Evolutionary conservation across 2,329 filamentous ascomycete species (phyloP), one percentile per base, ranked within the genome.

Genomic region (Stagonosporopsis cucurbitacearum): DNA sequence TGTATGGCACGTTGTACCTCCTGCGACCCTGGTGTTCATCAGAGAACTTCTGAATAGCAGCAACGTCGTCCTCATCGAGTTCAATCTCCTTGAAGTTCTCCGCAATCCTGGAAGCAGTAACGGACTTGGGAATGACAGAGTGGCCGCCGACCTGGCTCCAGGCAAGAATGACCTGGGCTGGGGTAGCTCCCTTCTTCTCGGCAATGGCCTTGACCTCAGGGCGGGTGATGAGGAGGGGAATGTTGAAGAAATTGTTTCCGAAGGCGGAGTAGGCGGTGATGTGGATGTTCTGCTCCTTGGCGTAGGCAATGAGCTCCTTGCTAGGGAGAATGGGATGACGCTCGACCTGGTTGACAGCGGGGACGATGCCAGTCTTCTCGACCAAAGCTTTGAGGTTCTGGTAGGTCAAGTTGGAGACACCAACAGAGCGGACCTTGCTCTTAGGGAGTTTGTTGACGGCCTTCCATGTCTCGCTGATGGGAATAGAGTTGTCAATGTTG

Each of bases 121-220:
- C 66, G 7, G 65, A 68, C 55, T 70, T 70, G 36, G 68, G 68
- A n/a, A 70, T 69, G 35, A 70, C 67, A 15, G 64, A 67, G 57
- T 67, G 63, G 15, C 66, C 67, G 17, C 66, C 64, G 82, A 96
- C 91, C n/a, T 91, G 96, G 41, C 90, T 86, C 92, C 92, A 96
- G 68, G 91, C 84, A 65, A 96, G 83, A 58, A 96, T 82, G 35
- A 96, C 83, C 81, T 96, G 91, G 7, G 90, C 88, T 7, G 91
- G 84, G 9, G 87, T 86, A 23, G 88, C 82, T 4, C 86, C 82
- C 17, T 86, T 82, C 66, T 84, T 82, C 66, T 84, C 79, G 22
- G 89, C 89, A 63, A 54, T 89, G 86, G 67, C 86, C 82, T 75
- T 89, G 76, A 91, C 84, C 72, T 86, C 87, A 73, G 86, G 84